Percentiles rank a stretch among this genome's conserved stretches.
These are phyloP conservation scores for Plasmopara muralis DNA, from an alignment of 352 stramenopile genomes.

Conservation along the genomic window DNA sequence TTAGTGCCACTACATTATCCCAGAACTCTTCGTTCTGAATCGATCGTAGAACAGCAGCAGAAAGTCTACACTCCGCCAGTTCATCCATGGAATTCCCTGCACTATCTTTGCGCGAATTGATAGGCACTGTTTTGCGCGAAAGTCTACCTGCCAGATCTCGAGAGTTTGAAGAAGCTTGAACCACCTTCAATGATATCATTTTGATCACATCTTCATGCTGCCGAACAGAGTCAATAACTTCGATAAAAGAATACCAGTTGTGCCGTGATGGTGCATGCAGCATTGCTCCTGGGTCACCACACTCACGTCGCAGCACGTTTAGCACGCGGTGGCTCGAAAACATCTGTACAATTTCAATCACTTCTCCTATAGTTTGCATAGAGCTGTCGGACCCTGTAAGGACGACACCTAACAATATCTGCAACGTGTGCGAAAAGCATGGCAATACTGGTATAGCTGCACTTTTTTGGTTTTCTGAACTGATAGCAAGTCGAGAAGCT, in stretches of 20 bases:
- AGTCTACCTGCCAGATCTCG: conserved; percentile 1
- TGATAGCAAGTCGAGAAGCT: conserved; percentile 39
- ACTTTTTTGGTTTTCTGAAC: conserved; percentile 28
- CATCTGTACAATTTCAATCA: conserved; percentile 57
- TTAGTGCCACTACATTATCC: conserved; percentile 66
- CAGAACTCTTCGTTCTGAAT: conserved; percentile 67
- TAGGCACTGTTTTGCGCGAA: conserved; percentile 2
- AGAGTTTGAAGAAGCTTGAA: conserved; percentile 23
- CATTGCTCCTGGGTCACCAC: conserved; percentile 49
- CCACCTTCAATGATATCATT: conserved; percentile 59
- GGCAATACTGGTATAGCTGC: conserved; percentile 48
- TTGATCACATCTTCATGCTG: conserved; percentile 84
- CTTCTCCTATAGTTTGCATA: conserved; percentile 51
- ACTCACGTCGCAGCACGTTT: conserved; percentile 53
- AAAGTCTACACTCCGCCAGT: conserved; percentile 33
- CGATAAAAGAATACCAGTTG: conserved; percentile 74
- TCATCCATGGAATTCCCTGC: conserved; percentile 40
- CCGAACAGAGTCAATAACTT: conserved; percentile 68
- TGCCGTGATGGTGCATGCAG: conserved; percentile 39
- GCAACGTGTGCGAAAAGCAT: conserved; percentile 52
- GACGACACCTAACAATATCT: conserved; percentile 48
- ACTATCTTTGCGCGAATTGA: conserved; percentile 35
- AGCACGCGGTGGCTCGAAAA: conserved; percentile 57
- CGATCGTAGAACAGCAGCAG: conserved; percentile 35
- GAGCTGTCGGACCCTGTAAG: conserved; percentile 46